Percentiles rank a stretch among this genome's conserved stretches.
phyloP scores from a whole-genome alignment of 192 early-diverging fungal genomes.

The Mortierella hygrophila region DNA sequence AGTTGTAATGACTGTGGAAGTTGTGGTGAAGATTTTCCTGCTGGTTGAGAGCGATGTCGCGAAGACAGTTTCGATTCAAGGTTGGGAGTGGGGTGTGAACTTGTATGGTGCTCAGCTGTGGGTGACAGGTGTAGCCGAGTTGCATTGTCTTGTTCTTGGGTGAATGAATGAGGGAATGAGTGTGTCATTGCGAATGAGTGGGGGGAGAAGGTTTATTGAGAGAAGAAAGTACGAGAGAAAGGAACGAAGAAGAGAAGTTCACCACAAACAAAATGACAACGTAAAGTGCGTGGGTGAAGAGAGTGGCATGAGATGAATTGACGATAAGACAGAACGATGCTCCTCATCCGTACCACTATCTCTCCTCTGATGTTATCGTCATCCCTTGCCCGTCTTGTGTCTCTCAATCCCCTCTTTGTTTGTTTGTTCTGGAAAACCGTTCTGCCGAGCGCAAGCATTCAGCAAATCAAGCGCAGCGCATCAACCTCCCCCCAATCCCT shows the following conservation, averaged over 20 bases:
- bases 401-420: neutral
- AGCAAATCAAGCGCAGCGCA: constrained; percentile 4
- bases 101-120: neutral
- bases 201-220: neutral
- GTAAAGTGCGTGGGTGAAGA: neutral
- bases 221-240: neutral
- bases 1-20: neutral
- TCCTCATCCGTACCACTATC: neutral
- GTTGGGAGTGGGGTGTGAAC: neutral
- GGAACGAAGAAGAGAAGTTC: neutral
- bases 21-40: neutral
- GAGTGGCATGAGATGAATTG: neutral
- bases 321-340: neutral
- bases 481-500: neutral
- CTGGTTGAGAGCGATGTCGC: neutral
- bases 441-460: neutral
- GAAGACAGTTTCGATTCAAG: neutral
- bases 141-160: neutral
- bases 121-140: neutral
- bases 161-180: neutral
- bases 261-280: neutral
- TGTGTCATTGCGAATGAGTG: neutral
- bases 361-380: neutral
- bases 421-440: constrained; percentile 9
- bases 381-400: neutral